Base-by-base conservation (phyloP, 176 grass and related monocot genomes). In the Hordeum marinum region DNA sequence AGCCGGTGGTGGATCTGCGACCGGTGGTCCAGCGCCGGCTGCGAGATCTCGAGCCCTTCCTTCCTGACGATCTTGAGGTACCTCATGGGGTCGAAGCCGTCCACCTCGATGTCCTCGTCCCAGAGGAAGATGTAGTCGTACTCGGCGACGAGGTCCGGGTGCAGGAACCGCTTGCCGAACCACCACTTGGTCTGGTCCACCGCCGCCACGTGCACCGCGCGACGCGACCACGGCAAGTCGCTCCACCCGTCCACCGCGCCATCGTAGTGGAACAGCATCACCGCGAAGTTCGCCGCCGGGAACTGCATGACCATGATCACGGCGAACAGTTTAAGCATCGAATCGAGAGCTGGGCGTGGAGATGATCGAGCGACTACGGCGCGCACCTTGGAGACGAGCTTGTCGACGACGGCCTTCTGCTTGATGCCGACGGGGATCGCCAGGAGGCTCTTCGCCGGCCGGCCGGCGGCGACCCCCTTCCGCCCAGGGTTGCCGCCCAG, bases 241-340 rank as follows among this genome's bases (percentile, higher is more conserved):
- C 81, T 63, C 94, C 94, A 97, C 72, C 72, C 36, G 70, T 97
- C 90, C 1, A 97, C 86, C 52, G 54, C 81, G 14, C 92, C 94
- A 59, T 97, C 94, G 85, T 97, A 97, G 64, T 97, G 94, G 79
- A 97, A 97, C 40, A 97, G 58, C 90, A 97, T 89, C 83, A 97
- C 92, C 7, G 45, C 83, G 73, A 97, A 97, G 27, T 78, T 81
- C 32, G 74, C 18, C 0, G 27, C 75, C 13, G 90, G 88, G 77
- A 97, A 97, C 94, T 97, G 77, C 77, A 10, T 17, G 7, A 0
- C 26, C 71, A 74, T 3, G 24, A 29, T 74, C 71, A 48, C 41
- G 15, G 13, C 1, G 9, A 55, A 8, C 52, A 55, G 52, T 21
- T 21, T 21, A 20, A 52, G 15, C 48, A 7, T 52, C 15, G 48